Conservation (phyloP, 495 filamentous ascomycete genomes). For the Aspergillus bertholletiae region DNA sequence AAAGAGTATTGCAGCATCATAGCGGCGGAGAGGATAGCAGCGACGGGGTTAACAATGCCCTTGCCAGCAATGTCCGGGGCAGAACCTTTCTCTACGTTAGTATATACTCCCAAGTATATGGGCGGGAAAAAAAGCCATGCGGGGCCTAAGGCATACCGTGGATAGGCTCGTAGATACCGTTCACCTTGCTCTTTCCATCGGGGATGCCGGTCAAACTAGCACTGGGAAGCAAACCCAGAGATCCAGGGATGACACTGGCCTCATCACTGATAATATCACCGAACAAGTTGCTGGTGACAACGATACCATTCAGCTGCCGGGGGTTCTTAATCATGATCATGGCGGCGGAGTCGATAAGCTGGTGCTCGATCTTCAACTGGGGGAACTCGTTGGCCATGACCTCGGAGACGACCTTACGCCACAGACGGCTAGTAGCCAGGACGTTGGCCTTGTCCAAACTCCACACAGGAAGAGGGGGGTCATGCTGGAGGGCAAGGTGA, state of each 20-base stretch:
- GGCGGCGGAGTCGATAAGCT: conserved; percentile 92
- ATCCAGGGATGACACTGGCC: conserved; percentile 92
- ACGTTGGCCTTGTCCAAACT: conserved; percentile 98
- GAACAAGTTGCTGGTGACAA: conserved; percentile 93
- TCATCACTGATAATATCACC: conserved; percentile 97
- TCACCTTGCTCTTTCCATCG: conserved; percentile 55
- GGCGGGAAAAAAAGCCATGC: background rate
- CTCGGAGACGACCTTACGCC: conserved; percentile 84
- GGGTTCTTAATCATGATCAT: conserved; percentile 99
- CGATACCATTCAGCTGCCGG: conserved; percentile 81
- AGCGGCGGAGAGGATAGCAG: conserved; percentile 50
- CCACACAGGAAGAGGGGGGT: conserved; percentile 81
- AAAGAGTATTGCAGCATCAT: conserved; percentile 58
- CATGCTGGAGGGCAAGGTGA: conserved; percentile 72
- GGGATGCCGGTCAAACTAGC: conserved; percentile 85
- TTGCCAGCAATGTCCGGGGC: conserved; percentile 69
- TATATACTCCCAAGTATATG: background rate
- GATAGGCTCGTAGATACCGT: conserved; percentile 95
- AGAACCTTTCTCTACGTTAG: conserved; percentile 26
- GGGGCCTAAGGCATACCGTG: conserved; percentile 61
- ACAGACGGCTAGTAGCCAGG: conserved; percentile 82
- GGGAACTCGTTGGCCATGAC: conserved; percentile 82
- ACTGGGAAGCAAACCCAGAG: conserved; percentile 83
- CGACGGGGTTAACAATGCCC: conserved; percentile 77
- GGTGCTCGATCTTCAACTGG: conserved; percentile 76